Evolutionary conservation across 2,329 filamentous ascomycete genomes (phyloP).

Genomic region (Cercospora sojina): DNA sequence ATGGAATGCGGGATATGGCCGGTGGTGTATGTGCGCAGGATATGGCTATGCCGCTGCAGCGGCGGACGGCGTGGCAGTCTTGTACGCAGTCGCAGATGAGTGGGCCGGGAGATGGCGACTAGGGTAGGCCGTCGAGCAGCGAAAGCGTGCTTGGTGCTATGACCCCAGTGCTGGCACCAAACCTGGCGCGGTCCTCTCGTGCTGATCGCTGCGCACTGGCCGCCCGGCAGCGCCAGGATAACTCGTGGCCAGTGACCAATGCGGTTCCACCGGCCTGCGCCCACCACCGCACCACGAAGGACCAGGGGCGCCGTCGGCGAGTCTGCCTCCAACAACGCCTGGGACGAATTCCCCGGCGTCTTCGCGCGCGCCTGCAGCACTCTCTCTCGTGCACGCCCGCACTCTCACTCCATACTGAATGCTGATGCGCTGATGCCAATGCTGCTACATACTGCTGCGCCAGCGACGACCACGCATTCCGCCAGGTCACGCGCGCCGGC

Average conservation of each 20-base stretch:
- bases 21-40: slow-evolving; percentile 2
- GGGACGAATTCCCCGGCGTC: neutral
- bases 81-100: slow-evolving; percentile 21
- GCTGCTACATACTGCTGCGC: neutral
- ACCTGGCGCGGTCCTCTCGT: slow-evolving; percentile 22
- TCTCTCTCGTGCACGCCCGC: neutral
- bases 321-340: slow-evolving; percentile 5
- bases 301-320: neutral
- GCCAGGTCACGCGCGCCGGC: neutral
- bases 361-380: neutral
- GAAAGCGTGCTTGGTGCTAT: neutral
- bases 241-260: slow-evolving; percentile 26
- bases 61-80: slow-evolving; percentile 25
- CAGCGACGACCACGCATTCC: neutral
- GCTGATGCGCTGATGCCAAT: neutral
- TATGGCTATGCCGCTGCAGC: slow-evolving; percentile 9
- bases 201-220: slow-evolving; percentile 20
- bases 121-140: slow-evolving; percentile 11
- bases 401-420: neutral
- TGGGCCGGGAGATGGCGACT: slow-evolving; percentile 24
- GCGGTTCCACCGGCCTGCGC: slow-evolving; percentile 16
- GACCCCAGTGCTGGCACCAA: slow-evolving; percentile 12
- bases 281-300: neutral
- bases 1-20: slow-evolving; percentile 26
- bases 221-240: slow-evolving; percentile 19